Base-by-base conservation (phyloP, 1,284 basidiomycete species). In the Heterobasidion occidentale region DNA sequence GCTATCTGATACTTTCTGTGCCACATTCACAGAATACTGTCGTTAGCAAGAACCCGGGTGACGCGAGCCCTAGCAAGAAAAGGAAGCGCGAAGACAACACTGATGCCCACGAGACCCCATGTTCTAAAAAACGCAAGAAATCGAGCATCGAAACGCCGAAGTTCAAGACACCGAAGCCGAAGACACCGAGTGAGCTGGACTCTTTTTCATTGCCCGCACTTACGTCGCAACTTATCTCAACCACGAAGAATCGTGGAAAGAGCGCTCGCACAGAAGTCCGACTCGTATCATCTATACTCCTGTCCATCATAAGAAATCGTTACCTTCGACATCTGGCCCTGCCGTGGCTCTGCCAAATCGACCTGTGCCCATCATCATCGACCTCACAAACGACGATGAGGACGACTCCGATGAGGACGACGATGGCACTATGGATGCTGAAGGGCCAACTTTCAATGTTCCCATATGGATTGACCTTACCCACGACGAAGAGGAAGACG, bases 361-460 rank as follows among this genome's bases (percentile, higher is more conserved):
- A 12, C 38, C 11, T 27, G 49, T 38, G 33, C 36, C 60, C n/a
- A 52, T 62, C n/a, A 48, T 61, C 34, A 64, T 66, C 42, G 66
- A 68, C 58, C 61, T 68, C n/a, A 68, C 54, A 9, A 51, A 17
- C n/a, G 54, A 56, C n/a, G 50, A 52, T 9, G 46, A 19, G 19
- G 19, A 36, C 19, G 46, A 48, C 20, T 19, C 34, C 15, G 44
- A 54, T 11, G 33, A 46, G 44, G 12, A 15, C n/a, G 35, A 48
- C 34, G 17, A 49, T 15, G 9, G 45, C 6, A 20, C 14, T 7
- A n/a, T 48, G 35, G 12, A 14, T 12, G 19, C 9, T 38, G 47
- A 42, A 11, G 38, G n/a, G 38, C 38, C 38, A 12, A 49, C 35
- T 27, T 27, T 12, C 9, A 17, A 49, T 17, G 47, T 35, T 9